Conservation (phyloP, 2,329 filamentous ascomycete genomes). For the Diaporthe ilicicola region DNA sequence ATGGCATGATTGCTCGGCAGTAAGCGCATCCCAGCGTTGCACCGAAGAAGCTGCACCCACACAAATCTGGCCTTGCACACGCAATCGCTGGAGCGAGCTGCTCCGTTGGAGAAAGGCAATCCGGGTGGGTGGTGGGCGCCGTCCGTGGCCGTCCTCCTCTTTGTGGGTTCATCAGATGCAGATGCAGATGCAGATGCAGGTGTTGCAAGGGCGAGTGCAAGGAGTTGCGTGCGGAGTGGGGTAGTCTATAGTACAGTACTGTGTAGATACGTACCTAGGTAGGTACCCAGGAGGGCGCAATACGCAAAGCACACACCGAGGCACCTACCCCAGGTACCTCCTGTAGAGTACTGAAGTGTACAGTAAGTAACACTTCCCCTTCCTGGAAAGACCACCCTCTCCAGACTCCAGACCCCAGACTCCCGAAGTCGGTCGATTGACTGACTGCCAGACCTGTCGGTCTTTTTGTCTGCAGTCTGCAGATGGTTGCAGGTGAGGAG, state of each 20-base stretch:
- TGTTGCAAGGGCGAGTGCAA: too few species aligned
- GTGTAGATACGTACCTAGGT: too few species aligned
- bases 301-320: background rate
- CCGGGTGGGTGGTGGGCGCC: background rate
- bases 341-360: background rate
- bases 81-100: slow-evolving; percentile 11
- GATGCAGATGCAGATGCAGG: background rate
- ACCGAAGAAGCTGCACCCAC: background rate
- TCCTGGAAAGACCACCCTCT: background rate
- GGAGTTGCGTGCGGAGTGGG: too few species aligned
- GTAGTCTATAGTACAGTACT: too few species aligned
- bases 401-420: background rate
- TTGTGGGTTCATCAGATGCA: background rate
- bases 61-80: background rate
- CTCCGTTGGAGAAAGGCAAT: slow-evolving; percentile 11
- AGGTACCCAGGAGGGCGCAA: too few species aligned
- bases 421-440: background rate
- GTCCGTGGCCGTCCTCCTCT: background rate
- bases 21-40: slow-evolving; percentile 8
- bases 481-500: background rate
- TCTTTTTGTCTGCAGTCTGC: background rate
- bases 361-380: background rate
- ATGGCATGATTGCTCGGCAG: slow-evolving; percentile 14
- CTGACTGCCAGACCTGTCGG: background rate
- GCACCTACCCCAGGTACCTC: background rate